A percentile compares a stretch with the other conserved stretches of the same genome.
Conservation (phyloP, 768 basidiomycete genomes). For the Lanmaoa rubissima region DNA sequence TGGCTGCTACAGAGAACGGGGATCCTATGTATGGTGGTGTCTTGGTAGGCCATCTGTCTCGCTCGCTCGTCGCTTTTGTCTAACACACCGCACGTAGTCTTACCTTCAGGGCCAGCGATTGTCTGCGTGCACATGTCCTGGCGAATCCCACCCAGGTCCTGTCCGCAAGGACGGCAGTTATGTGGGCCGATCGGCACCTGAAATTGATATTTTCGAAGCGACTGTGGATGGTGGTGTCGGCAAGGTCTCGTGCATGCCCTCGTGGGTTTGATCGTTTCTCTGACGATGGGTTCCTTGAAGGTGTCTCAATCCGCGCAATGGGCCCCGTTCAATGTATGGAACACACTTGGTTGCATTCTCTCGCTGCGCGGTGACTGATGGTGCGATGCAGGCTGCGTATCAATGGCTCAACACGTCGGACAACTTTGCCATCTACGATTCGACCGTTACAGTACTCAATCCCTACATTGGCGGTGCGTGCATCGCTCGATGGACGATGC, state of each 20-base stretch:
- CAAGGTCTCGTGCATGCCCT: conserved; percentile 31
- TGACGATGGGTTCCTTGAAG: conserved; percentile 20
- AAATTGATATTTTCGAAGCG: conserved; percentile 62
- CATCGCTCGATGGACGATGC: background rate
- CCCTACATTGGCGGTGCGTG: conserved; percentile 43
- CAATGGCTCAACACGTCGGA: conserved; percentile 36
- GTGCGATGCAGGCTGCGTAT: conserved; percentile 41
- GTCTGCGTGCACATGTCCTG: conserved; percentile 55
- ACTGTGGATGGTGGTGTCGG: conserved; percentile 29
- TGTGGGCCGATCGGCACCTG: conserved; percentile 54
- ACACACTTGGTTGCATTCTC: background rate
- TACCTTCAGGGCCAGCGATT: conserved; percentile 58
- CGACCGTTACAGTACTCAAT: conserved; percentile 37
- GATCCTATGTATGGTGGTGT: conserved; percentile 33
- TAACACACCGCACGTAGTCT: conserved; percentile 26
- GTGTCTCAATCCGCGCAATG: conserved; percentile 57
- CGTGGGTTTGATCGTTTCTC: background rate
- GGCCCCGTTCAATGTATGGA: conserved; percentile 35
- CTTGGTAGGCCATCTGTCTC: conserved; percentile 19
- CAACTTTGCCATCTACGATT: conserved; percentile 38
- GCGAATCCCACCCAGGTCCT: conserved; percentile 60
- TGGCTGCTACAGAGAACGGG: conserved; percentile 40
- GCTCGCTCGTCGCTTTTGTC: background rate
- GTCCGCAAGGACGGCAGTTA: conserved; percentile 45
- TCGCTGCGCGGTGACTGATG: background rate